Percentiles rank a stretch among this genome's conserved stretches.
Conservation (phyloP, 306 rosid species). For the Heteromeles arbutifolia region DNA sequence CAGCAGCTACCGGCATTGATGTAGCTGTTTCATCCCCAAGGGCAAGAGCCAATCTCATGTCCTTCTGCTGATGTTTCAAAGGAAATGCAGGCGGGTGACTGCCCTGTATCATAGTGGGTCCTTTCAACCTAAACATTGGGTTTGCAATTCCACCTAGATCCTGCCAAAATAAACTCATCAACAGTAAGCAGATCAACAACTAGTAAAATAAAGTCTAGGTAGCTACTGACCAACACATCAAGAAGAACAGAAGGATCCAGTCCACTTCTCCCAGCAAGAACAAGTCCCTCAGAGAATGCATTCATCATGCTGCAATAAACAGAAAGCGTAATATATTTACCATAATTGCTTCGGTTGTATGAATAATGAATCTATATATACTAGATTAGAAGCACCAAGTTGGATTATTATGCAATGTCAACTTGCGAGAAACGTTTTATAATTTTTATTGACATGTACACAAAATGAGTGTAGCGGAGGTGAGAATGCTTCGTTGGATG, state of each 20-base stretch:
- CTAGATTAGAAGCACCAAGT: neutral
- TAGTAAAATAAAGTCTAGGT: slow-evolving; percentile 8
- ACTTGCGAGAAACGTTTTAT: neutral
- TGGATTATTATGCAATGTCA: neutral
- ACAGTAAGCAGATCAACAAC: slow-evolving; percentile 3
- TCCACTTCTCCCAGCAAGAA: slow-evolving; percentile 62
- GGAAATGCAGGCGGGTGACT: slow-evolving; percentile 79
- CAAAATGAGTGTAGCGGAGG: too few species aligned
- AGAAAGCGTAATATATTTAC: neutral
- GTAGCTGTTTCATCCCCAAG: slow-evolving; percentile 69
- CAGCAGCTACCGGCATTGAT: slow-evolving; percentile 81
- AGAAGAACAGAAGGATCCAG: slow-evolving; percentile 63
- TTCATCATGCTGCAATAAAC: slow-evolving; percentile 58
- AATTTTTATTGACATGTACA: too few species aligned
- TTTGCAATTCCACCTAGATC: slow-evolving; percentile 67
- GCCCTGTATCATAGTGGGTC: slow-evolving; percentile 61
- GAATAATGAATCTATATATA: neutral
- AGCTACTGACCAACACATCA: slow-evolving; percentile 56
- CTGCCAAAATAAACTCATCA: slow-evolving; percentile 28
- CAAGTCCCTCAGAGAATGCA: slow-evolving; percentile 84
- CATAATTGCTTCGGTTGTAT: neutral
- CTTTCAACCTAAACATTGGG: slow-evolving; percentile 73
- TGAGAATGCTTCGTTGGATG: too few species aligned
- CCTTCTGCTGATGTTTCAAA: slow-evolving; percentile 86
- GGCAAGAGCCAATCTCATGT: slow-evolving; percentile 86